phyloP scores from a whole-genome alignment of 2,329 filamentous ascomycete genomes.

The Orbilia javanica region DNA sequence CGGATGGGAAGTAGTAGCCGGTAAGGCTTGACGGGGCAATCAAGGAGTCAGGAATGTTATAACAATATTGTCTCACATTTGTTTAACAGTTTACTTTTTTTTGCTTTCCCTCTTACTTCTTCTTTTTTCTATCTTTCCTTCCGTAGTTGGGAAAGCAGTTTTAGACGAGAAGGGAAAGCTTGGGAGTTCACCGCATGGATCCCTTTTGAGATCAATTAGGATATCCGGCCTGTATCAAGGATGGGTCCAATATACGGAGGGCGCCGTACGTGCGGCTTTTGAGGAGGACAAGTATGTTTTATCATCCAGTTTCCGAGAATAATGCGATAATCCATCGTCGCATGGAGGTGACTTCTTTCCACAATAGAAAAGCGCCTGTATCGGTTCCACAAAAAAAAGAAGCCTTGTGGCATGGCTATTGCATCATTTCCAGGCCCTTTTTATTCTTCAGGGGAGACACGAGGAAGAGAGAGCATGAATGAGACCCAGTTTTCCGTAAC shows the following conservation, averaged over 20 bases:
- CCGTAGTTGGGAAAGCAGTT: conserved; percentile 26
- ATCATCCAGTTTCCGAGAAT: neutral
- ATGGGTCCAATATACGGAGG: conserved; percentile 6
- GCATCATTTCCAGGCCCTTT: conserved; percentile 9
- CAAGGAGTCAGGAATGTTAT: conserved; percentile 30
- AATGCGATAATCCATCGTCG: neutral
- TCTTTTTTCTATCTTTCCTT: conserved; percentile 19
- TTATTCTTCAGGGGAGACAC: conserved; percentile 26
- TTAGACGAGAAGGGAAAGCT: conserved; percentile 27
- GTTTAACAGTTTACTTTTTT: conserved; percentile 8
- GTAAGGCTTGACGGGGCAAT: conserved; percentile 3
- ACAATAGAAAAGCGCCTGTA: conserved; percentile 1
- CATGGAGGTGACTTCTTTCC: neutral
- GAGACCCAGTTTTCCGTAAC: conserved; percentile 26
- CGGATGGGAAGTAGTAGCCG: conserved; percentile 15
- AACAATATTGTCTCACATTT: conserved; percentile 33
- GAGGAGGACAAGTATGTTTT: conserved; percentile 20
- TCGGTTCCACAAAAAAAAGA: conserved; percentile 2
- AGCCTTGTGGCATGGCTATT: conserved; percentile 14
- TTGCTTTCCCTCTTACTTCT: neutral
- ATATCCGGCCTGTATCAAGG: conserved; percentile 27
- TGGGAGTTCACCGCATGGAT: conserved; percentile 1
- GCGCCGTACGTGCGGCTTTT: neutral
- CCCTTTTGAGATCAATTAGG: conserved; percentile 7
- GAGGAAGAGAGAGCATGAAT: neutral